Evolutionary conservation across 495 filamentous ascomycete species (phyloP), one percentile per base, ranked within the genome.

Genomic region (Daldinia childiae): DNA sequence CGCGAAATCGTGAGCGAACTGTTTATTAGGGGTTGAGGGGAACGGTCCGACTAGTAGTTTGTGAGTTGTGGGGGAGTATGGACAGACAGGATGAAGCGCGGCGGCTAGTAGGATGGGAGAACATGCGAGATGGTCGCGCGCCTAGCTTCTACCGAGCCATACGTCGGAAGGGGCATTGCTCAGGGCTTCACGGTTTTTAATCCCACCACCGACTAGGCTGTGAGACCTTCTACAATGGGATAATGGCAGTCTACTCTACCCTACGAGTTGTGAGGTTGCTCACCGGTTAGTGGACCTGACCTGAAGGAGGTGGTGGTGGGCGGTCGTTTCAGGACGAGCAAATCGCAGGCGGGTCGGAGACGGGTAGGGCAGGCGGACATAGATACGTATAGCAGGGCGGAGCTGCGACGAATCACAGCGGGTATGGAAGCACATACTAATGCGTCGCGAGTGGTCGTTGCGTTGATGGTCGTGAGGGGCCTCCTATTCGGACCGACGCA

Each of bases 401-500:
- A 17, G 17, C n/a, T 48, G 14, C 14, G 34, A 15, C 55, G 55
- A 58, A 58, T 58, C 55, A 39, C 4, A 58, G 55, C 32, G 55
- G 55, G 19, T 15, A 24, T 38, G 34, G 19, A 34, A 19, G 32
- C 6, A 38, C 55, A 39, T n/a, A 58, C 32, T 1, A 56, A 15
- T 14, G 30, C 21, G 54, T 39, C 55, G 19, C n/a, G 19, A 58
- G 34, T 19, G 19, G 9, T 17, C n/a, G 32, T 24, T 58, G 55
- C 21, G 55, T 39, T 34, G 55, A 58, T 58, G 55, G 54, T 30
- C 51, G 51, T 26, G 54, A 57, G 30, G 30, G 54, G 54, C n/a
- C 15, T 19, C 29, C 54, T 5, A 57, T 57, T 57, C 54, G 54
- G 54, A 34, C 54, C 54, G 54, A 57, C 54, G 54, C 30, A 57